Conservation (phyloP, 2,329 filamentous ascomycete species). For the Epichloe elymi region DNA sequence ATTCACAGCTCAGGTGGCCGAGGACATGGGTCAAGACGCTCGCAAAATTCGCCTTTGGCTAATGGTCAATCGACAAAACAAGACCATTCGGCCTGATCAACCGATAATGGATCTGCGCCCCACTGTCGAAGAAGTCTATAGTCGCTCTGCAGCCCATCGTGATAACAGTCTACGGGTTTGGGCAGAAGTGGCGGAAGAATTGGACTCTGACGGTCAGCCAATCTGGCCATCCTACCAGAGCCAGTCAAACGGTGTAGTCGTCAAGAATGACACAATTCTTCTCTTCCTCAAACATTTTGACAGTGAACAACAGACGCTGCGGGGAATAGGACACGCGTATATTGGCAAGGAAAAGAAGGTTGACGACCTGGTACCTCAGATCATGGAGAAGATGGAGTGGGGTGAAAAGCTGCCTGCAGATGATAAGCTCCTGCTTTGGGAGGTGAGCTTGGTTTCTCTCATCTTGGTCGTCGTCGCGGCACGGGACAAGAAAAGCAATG, state of each 20-base stretch:
- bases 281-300: slow-evolving; percentile 93
- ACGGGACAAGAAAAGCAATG: too few species aligned
- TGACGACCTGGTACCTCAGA: slow-evolving; percentile 64
- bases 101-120: slow-evolving; percentile 67
- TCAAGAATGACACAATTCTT: slow-evolving; percentile 55
- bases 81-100: slow-evolving; percentile 82
- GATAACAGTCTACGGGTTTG: slow-evolving; percentile 70
- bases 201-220: slow-evolving; percentile 53
- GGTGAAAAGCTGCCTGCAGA: slow-evolving; percentile 54
- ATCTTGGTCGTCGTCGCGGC: background rate
- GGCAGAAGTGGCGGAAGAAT: slow-evolving; percentile 64
- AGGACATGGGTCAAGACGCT: slow-evolving; percentile 54
- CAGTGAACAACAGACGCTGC: slow-evolving; percentile 57
- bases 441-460: slow-evolving; percentile 31
- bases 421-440: slow-evolving; percentile 59
- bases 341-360: slow-evolving; percentile 81
- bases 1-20: slow-evolving; percentile 56
- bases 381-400: slow-evolving; percentile 79
- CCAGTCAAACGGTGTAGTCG: slow-evolving; percentile 41
- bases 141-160: slow-evolving; percentile 41
- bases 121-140: slow-evolving; percentile 58
- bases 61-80: slow-evolving; percentile 98
- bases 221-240: slow-evolving; percentile 55
- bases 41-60: slow-evolving; percentile 75
- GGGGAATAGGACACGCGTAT: slow-evolving; percentile 72